Evolutionary conservation across 768 basidiomycete genomes (phyloP), one percentile per base, ranked within the genome.

Genomic region (Roridomyces roridus): DNA sequence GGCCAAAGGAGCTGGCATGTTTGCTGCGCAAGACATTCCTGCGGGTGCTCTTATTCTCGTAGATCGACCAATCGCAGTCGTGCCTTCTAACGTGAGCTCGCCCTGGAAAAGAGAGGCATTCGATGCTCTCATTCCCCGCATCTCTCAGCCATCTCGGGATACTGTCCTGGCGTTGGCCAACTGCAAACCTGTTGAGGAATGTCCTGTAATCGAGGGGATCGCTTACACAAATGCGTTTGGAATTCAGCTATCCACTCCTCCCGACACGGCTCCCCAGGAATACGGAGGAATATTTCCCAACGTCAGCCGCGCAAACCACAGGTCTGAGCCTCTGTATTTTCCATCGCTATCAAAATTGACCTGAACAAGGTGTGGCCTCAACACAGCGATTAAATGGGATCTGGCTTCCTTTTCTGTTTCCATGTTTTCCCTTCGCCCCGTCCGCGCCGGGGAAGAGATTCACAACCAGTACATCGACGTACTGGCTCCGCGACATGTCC

Each of bases 301-400:
- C 28, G 72, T 80, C 26, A 77, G 77, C 59, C 70, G 80, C 12
- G 69, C 69, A 29, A 82, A 82, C 55, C 81, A 82, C 47, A 78
- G 76, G 77, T 77, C 26, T 18, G 63, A 44, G 17, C 41, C 28
- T 29, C 18, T 24, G n/a, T 20, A 37, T 28, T 10, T 26, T 17
- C 23, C 25, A 14, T 21, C 1, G 14, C 47, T 39, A 52, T 23
- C 35, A 18, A 42, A 53, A 29, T 31, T 5, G 25, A 12, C 37
- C 15, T 8, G 23, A 35, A 39, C 23, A 39, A 80, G 79, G 57
- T 82, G 81, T 53, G 75, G 75, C 18, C 77, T 79, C 6, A 80
- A 80, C 58, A 77, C 75, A 3, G 72, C 72, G 11, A 64, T 77
- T 24, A 77, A 73, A 59, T 82, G 80, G 78, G 71, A 79, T 49